These are phyloP conservation scores for Penicillium maclennaniae DNA, from an alignment of 495 filamentous ascomycete species.

Conservation along the genomic window DNA sequence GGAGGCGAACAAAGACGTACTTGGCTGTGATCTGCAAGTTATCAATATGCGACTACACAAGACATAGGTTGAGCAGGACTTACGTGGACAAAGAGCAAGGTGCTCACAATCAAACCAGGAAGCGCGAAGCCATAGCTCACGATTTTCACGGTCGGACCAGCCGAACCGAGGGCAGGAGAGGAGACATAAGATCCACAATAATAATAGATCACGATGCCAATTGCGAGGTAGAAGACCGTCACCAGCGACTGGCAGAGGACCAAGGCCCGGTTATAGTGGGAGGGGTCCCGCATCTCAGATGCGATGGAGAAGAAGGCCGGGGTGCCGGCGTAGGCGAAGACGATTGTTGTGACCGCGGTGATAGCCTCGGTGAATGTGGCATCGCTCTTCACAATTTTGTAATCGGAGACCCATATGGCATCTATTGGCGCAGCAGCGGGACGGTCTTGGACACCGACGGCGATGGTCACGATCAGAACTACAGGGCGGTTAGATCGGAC, in stretches of 20 bases:
- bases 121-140: conserved; percentile 70
- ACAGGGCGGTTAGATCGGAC: conserved; percentile 23
- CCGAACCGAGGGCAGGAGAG: conserved; percentile 67
- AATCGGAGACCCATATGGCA: conserved; percentile 30
- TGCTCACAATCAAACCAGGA: conserved; percentile 47
- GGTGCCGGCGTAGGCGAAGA: conserved; percentile 61
- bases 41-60: no score
- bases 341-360: conserved; percentile 63
- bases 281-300: conserved; percentile 67
- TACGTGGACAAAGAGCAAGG: conserved; percentile 30
- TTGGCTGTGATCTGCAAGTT: conserved; percentile 42
- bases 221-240: conserved; percentile 61
- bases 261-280: conserved; percentile 58
- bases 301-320: conserved; percentile 69
- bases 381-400: conserved; percentile 22
- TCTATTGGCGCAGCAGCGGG: conserved; percentile 33
- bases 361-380: conserved; percentile 38
- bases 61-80: conserved; percentile 39
- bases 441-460: conserved; percentile 51
- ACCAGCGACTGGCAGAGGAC: conserved; percentile 37
- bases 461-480: conserved; percentile 68
- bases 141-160: conserved; percentile 58
- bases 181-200: conserved; percentile 64
- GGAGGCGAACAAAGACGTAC: conserved; percentile 59
- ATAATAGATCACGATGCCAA: conserved; percentile 63